Base-by-base conservation (phyloP, 345 rosid genomes). In the Brassica incana region DNA sequence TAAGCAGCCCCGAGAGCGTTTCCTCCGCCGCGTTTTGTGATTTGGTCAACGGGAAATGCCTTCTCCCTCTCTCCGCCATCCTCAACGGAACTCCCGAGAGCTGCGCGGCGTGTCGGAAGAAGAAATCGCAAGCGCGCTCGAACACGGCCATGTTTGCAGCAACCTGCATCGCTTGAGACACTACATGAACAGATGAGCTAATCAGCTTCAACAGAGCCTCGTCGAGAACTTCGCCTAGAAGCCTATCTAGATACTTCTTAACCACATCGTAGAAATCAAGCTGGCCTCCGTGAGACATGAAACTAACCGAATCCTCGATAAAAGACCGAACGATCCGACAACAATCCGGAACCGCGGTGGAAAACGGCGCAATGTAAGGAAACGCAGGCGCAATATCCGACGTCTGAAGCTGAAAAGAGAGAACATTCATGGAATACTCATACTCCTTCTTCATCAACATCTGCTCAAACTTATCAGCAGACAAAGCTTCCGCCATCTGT, bases 371-470 rank as follows among this genome's bases (percentile, higher is more conserved):
- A 60, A 95, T 83, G 72, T 72, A 92, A 61, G 99, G 99, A 76
- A 95, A 95, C 1, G 99, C 99, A 0, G 99, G 99, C 29, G 80
- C 74, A 5, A 92, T 92, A 69, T 95, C 99, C 0, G 98, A 92
- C 3, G 96, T 91, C 73, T 95, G 99, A 38, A 95, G 67, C 85
- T 95, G 99, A 78, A 95, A 95, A 1, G 99, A 95, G 56, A 95
- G 97, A 78, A 95, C 97, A 86, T 95, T 91, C 99, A 95, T 95
- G 1, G 97, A 90, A 74, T 95, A 95, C 64, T 95, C 99, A 69
- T 92, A 95, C 68, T 95, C 99, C 82, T 86, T 95, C 94, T 88
- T 95, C 99, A 95, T 95, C 85, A 95, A 69, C 98, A 95, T 90
- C 84, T 95, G 99, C 86, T 92, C 98, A 83, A 92, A 91, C 84